phyloP scores from a whole-genome alignment of 106 monocot genomes.

The Dioscorea zingiberensis region DNA sequence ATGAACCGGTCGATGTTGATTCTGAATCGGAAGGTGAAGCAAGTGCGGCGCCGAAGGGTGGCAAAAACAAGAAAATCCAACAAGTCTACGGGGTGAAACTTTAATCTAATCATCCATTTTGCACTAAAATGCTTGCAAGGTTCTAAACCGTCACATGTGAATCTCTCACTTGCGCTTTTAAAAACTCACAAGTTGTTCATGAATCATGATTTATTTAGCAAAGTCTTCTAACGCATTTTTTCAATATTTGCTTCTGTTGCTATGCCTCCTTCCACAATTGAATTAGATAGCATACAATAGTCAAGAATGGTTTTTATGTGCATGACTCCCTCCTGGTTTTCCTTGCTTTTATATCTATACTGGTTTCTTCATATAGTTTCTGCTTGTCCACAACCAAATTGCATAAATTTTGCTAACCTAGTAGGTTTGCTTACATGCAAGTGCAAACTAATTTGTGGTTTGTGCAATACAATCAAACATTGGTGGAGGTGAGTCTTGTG shows the following conservation, averaged over 20 bases:
- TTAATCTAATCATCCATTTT: not conserved
- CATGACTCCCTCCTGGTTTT: no score
- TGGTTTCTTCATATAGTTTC: no score
- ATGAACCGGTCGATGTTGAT: not conserved
- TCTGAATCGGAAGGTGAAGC: not conserved
- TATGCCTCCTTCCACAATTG: not conserved
- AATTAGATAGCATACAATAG: no score
- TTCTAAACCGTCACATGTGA: no score
- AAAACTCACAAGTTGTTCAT: not conserved
- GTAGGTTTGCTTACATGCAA: no score
- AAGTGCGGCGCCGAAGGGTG: slow-evolving; percentile 9
- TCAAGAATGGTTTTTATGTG: no score
- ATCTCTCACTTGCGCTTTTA: not conserved
- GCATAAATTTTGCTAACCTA: no score
- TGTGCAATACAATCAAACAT: no score
- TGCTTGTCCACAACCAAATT: no score
- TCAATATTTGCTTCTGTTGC: not conserved
- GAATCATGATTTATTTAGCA: not conserved
- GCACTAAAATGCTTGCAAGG: not conserved
- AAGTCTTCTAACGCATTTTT: not conserved
- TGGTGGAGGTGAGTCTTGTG: no score
- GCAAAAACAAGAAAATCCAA: slow-evolving; percentile 12
- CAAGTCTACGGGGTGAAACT: slow-evolving; percentile 11
- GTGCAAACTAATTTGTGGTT: no score
- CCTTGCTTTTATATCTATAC: no score